Percentiles rank a stretch among this genome's conserved stretches.
Conservation (phyloP, 768 basidiomycete genomes). For the Lactifluus volemus region DNA sequence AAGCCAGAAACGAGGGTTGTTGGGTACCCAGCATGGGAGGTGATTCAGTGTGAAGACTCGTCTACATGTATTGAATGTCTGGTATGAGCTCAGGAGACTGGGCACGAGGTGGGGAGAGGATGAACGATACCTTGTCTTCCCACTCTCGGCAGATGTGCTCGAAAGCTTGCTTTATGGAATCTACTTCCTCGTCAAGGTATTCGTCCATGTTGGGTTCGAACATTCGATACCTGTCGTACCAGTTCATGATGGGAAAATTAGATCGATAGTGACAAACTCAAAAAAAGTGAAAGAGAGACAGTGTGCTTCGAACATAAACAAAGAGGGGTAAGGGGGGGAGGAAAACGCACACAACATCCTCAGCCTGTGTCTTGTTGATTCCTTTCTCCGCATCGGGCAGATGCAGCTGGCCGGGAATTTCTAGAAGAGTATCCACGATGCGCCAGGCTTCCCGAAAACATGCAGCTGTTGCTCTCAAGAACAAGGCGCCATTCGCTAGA, state of each 20-base stretch:
- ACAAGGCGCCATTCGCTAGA: constrained; percentile 52
- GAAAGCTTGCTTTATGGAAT: constrained; percentile 64
- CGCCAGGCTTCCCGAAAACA: constrained; percentile 84
- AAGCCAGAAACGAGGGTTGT: constrained; percentile 17
- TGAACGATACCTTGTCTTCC: constrained; percentile 57
- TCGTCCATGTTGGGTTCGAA: constrained; percentile 97
- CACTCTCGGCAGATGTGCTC: constrained; percentile 70
- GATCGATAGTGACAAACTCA: constrained; percentile 6
- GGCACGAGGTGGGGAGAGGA: constrained; percentile 27
- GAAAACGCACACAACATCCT: constrained; percentile 71
- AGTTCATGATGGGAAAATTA: background rate
- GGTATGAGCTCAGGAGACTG: constrained; percentile 65
- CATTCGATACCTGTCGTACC: constrained; percentile 66
- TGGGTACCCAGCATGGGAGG: background rate
- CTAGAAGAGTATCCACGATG: constrained; percentile 68
- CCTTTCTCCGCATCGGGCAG: constrained; percentile 25
- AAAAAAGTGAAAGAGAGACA: constrained; percentile 1
- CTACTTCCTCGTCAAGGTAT: constrained; percentile 91
- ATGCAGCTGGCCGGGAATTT: constrained; percentile 33
- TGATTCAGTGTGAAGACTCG: constrained; percentile 6
- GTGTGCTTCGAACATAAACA: background rate
- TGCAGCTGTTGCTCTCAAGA: constrained; percentile 81
- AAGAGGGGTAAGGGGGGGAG: background rate
- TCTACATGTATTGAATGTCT: constrained; percentile 26
- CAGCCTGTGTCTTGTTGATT: constrained; percentile 47